Evolutionary conservation across 164 flowering plant genomes (phyloP), one percentile per base, ranked within the genome.

Genomic region (Dillenia turbinata): DNA sequence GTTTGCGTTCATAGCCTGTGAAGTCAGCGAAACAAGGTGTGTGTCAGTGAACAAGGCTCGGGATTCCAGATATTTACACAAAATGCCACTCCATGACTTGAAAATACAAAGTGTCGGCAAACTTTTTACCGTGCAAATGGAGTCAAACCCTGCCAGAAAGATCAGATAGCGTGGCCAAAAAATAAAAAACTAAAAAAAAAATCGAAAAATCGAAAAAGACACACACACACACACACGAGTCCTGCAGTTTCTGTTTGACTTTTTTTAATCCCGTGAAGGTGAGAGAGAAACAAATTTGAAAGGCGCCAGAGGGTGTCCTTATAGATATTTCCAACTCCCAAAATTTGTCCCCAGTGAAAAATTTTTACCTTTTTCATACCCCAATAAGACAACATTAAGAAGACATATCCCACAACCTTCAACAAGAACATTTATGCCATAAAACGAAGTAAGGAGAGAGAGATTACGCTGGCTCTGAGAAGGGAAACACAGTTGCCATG

Each of bases 401-500:
- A 54, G 69, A 33, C 49, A 15, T 44, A 49, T 26, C 16, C 51
- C 69, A 65, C 73, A 62, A 62, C 3, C 2, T 19, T 10, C 4
- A 52, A 24, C 0, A 24, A 22, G 52, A 8, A 6, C 40, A 33
- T 33, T 4, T 4, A 33, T 33, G 40, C 6, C 40, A 33, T 33
- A 9, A 12, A 49, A 54, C 9, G 48, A 54, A 24, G 12, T 48
- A 12, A 44, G 24, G 9, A 48, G 8, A 67, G 51, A n/a, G 13
- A 33, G 62, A 75, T 60, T 69, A 91, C 97, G 24, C 87, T 83
- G 47, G 95, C 87, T 2, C 98, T 87, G 2, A 93, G 94, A 52
- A 93, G 95, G 43, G 95, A 90, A 71, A 93, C 97, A 68, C 90
- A 89, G 83, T 93, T 93, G 79, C 96, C 96, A 17, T 81, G 92